Conservation (phyloP, 2,329 filamentous ascomycete genomes). For the Thyridium curvatum region DNA sequence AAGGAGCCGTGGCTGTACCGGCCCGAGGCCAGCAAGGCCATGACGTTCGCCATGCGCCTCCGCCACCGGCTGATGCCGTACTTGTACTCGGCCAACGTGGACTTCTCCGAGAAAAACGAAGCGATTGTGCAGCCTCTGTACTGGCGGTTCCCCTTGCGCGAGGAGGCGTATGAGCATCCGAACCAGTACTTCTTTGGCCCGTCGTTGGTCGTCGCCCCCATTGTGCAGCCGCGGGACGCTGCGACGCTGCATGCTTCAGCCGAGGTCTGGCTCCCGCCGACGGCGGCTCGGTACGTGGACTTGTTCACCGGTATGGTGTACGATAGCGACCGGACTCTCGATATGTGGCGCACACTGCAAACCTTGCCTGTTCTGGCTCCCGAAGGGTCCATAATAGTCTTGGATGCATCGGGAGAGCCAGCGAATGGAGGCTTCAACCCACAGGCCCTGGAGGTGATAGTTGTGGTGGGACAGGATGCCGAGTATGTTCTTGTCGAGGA, state of each 20-base stretch:
- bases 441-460: constrained; percentile 37
- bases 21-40: constrained; percentile 34
- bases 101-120: constrained; percentile 33
- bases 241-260: constrained; percentile 39
- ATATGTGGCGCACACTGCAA: constrained; percentile 41
- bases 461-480: constrained; percentile 40
- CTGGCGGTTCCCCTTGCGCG: constrained; percentile 46
- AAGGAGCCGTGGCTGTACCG: constrained; percentile 58
- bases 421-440: constrained; percentile 42
- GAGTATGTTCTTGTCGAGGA: constrained; percentile 44
- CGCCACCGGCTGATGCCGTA: constrained; percentile 56
- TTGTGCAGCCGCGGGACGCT: constrained; percentile 42
- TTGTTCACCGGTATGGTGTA: constrained; percentile 53
- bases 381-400: constrained; percentile 52
- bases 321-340: constrained; percentile 46
- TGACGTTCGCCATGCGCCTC: constrained; percentile 43
- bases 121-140: constrained; percentile 57
- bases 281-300: constrained; percentile 48
- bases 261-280: constrained; percentile 51
- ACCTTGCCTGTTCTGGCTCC: constrained; percentile 46
- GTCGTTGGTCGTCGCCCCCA: constrained; percentile 48
- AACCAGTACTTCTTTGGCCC: constrained; percentile 57
- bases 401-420: constrained; percentile 37
- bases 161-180: constrained; percentile 47
- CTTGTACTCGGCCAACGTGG: constrained; percentile 50